phyloP scores from a whole-genome alignment of 1,139 yeast genomes.

The Zygoascus meyerae region DNA sequence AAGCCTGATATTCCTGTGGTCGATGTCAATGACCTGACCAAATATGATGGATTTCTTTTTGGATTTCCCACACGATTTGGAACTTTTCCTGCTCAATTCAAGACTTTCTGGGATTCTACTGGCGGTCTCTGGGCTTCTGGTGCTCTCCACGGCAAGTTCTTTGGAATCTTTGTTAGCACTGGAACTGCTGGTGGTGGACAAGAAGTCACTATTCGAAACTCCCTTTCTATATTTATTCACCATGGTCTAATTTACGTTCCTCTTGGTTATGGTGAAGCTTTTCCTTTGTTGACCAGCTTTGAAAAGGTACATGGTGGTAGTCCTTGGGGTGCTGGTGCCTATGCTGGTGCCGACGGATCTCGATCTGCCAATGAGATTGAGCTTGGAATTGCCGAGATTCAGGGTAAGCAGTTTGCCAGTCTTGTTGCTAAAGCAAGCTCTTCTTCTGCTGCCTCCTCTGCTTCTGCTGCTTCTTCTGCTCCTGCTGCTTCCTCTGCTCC shows the following conservation, averaged over 20 bases:
- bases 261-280: slow-evolving; percentile 64
- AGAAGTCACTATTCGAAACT: slow-evolving; percentile 61
- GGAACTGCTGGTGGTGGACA: slow-evolving; percentile 85
- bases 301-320: slow-evolving; percentile 76
- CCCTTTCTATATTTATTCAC: slow-evolving; percentile 64
- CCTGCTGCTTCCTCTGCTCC: slow-evolving; percentile 8
- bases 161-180: slow-evolving; percentile 71
- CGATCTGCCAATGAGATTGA: slow-evolving; percentile 66
- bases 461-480: slow-evolving; percentile 6
- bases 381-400: slow-evolving; percentile 54
- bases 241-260: slow-evolving; percentile 80
- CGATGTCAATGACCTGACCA: slow-evolving; percentile 49
- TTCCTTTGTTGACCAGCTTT: slow-evolving; percentile 53
- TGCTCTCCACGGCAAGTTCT: slow-evolving; percentile 66
- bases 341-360: slow-evolving; percentile 75
- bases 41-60: slow-evolving; percentile 70
- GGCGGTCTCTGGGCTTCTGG: slow-evolving; percentile 82
- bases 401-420: slow-evolving; percentile 60
- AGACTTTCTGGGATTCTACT: slow-evolving; percentile 74
- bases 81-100: slow-evolving; percentile 75
- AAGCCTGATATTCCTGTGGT: slow-evolving; percentile 68
- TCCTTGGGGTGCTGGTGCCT: slow-evolving; percentile 86
- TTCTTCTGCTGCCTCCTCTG: neutral
- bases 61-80: slow-evolving; percentile 86
- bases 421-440: slow-evolving; percentile 24